Conservation (phyloP, 306 rosid species). For the Pterocarpus macrocarpus region DNA sequence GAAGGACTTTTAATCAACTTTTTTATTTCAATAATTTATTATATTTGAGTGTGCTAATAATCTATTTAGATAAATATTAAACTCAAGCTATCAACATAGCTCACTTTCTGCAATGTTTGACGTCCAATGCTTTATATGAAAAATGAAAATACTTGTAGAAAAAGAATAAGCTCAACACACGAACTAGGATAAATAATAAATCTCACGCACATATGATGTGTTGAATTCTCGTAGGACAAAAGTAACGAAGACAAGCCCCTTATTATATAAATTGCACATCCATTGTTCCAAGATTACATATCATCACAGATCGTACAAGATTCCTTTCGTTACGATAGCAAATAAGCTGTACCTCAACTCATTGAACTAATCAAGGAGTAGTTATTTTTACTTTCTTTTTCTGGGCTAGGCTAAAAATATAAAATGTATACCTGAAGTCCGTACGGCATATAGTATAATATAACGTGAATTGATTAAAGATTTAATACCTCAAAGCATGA, state of each 20-base stretch:
- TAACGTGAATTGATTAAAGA: not conserved
- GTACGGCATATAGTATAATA: not conserved
- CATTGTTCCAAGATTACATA: not conserved
- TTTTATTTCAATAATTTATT: too few species aligned
- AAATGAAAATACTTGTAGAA: too few species aligned
- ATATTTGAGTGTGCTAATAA: not conserved
- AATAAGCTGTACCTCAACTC: not conserved
- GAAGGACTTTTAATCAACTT: too few species aligned
- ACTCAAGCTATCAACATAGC: not conserved
- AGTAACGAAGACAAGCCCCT: not conserved
- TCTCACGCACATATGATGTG: not conserved
- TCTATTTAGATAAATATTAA: not conserved
- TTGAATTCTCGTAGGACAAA: not conserved
- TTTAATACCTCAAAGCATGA: slow-evolving; percentile 34
- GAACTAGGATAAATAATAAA: too few species aligned
- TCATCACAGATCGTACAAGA: not conserved
- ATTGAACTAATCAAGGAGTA: slow-evolving; percentile 2
- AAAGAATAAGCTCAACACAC: too few species aligned
- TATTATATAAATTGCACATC: not conserved
- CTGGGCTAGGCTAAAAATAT: not conserved
- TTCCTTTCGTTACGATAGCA: slow-evolving; percentile 25
- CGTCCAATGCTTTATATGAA: too few species aligned
- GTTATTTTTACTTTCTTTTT: not conserved
- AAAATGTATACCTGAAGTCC: not conserved
- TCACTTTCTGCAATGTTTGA: too few species aligned